Evolutionary conservation across 352 stramenopile species (phyloP), one percentile per base, ranked within the genome.

Genomic region (Phytophthora pistaciae): DNA sequence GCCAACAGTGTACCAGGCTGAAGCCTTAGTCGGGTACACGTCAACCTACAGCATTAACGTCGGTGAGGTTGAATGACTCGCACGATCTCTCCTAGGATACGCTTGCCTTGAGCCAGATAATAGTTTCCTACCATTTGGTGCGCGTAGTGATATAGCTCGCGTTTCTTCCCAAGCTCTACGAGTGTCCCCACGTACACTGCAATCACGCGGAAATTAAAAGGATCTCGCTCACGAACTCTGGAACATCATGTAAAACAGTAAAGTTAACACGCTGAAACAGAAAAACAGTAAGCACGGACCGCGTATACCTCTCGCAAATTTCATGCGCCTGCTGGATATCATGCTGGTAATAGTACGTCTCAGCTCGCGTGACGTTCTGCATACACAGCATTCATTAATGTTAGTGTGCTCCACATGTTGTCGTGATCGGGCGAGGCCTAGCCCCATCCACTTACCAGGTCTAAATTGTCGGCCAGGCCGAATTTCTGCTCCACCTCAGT

Each of bases 1-100:
- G 1, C 95, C 97, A 1, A 99, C 97, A 27, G 94, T 96, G 77
- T 99, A 99, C 97, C 97, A 99, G 21, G 93, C 88, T 23, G 88
- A 72, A 0, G 96, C 95, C 56, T 97, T 93, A 59, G 97, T 98
- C 8, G 97, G 96, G 60, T 98, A 95, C 10, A 97, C 90, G 60
- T 99, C 96, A 11, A 99, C 90, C 87, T 96, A 56, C 23, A 66
- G 1, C 7, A 21, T 16, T 64, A 20, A 10, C 44, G 20, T 13
- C 49, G 20, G 9, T 9, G 56, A 23, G 6, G 25, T 16, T 18
- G 56, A 16, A 20, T 70, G 31, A 66, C 46, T 10, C 25, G 10
- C 20, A 57, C 7, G 16, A 64, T 49, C 5, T 2, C 16, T 40
- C 49, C n/a, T 58, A 31, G 42, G 33, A 59, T 20, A 18, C 14